Evolutionary conservation across 176 grass and related monocot genomes (phyloP), one percentile per base, ranked within the genome.

Genomic region (Canna indica): DNA sequence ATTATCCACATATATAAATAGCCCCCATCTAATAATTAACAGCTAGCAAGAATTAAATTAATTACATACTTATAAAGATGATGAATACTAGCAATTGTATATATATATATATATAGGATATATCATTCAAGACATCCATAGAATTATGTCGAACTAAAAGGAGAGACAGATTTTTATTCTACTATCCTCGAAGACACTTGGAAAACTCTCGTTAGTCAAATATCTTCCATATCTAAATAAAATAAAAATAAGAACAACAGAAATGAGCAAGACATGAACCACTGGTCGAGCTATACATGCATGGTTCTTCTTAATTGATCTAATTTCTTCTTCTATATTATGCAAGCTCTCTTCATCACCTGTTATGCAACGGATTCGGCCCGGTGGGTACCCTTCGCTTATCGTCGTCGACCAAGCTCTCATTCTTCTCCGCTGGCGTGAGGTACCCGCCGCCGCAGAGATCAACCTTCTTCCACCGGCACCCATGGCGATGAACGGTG

Each of bases 321-420:
- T n/a, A n/a, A n/a, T n/a, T n/a, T n/a, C n/a, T n/a, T n/a, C n/a
- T n/a, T n/a, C n/a, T n/a, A n/a, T n/a, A n/a, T n/a, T n/a, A n/a
- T n/a, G n/a, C n/a, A 18, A 22, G 50, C 22, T 53, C 22, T 3
- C 20, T 15, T 13, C 46, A 18, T 74, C 71, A 74, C 54, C 71
- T 59, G 26, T 74, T 74, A 48, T 74, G 71, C 71, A 74, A 61
- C 7, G 71, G 71, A 41, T 74, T 74, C 6, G 71, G n/a, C 20
- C 71, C 71, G 1, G 71, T 74, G 32, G 71, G 71, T 24, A 74
- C 71, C 0, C 7, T 17, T 24, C 71, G 32, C 36, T 74, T 74
- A 17, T 74, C 71, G 13, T 74, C 54, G 54, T 74, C 71, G 52
- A 74, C 52, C 50, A 74, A 61, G 71, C 50, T 61, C 22, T 60